These are phyloP conservation scores for Xylaria sp. DNA, from an alignment of 2,329 filamentous ascomycete species.

Conservation along the genomic window DNA sequence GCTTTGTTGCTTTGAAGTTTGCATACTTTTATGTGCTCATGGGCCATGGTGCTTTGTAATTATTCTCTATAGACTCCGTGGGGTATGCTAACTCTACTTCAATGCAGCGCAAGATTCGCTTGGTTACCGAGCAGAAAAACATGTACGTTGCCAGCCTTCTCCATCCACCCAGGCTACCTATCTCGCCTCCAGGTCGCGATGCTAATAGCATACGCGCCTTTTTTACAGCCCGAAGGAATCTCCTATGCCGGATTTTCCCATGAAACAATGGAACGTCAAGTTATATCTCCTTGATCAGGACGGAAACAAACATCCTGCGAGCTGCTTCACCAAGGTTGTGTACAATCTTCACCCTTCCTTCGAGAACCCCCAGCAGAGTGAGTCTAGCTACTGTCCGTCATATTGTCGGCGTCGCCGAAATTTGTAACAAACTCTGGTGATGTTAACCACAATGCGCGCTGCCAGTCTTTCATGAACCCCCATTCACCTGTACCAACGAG, in stretches of 20 bases:
- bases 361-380: constrained; percentile 86
- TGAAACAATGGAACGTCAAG: constrained; percentile 91
- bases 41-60: background rate
- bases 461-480: constrained; percentile 81
- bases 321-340: constrained; percentile 88
- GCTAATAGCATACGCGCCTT: constrained; percentile 38
- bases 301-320: constrained; percentile 84
- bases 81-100: constrained; percentile 41
- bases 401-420: background rate
- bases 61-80: background rate
- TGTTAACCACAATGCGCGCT: constrained; percentile 33
- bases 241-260: constrained; percentile 86
- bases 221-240: constrained; percentile 77
- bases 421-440: background rate
- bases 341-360: constrained; percentile 97
- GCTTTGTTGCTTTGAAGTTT: too few relatives aligned
- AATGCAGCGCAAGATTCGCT: constrained; percentile 86
- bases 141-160: constrained; percentile 69
- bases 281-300: constrained; percentile 86
- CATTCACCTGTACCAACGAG: constrained; percentile 91
- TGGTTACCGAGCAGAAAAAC: constrained; percentile 90
- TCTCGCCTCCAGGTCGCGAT: constrained; percentile 22
- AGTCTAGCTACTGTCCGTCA: constrained; percentile 51
- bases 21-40: background rate
- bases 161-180: background rate